Conservation (phyloP, 2,329 filamentous ascomycete species). For the Cladosporium sp. region DNA sequence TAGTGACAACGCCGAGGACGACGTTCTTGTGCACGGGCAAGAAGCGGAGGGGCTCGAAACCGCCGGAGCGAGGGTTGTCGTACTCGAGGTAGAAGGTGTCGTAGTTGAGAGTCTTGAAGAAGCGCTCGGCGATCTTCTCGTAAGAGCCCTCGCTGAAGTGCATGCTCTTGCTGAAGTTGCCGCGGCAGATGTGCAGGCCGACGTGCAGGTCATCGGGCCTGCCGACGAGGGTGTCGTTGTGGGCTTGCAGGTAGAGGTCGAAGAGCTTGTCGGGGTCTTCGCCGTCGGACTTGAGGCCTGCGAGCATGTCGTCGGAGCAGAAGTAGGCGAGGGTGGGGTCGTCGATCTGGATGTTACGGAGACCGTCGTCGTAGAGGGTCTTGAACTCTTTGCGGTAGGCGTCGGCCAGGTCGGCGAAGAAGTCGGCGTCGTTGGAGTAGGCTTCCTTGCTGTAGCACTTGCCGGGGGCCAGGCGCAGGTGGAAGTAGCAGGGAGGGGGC, state of each 20-base stretch:
- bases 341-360: slow-evolving; percentile 36
- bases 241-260: slow-evolving; percentile 34
- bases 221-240: slow-evolving; percentile 34
- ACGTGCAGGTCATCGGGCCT: slow-evolving; percentile 34
- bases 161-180: slow-evolving; percentile 37
- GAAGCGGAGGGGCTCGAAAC: slow-evolving; percentile 37
- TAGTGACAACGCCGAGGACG: slow-evolving; percentile 36
- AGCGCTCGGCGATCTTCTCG: slow-evolving; percentile 34
- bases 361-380: slow-evolving; percentile 32
- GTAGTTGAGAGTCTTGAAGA: slow-evolving; percentile 37
- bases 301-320: slow-evolving; percentile 35
- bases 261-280: slow-evolving; percentile 35
- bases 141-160: slow-evolving; percentile 37
- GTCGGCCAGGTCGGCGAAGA: slow-evolving; percentile 34
- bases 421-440: slow-evolving; percentile 32
- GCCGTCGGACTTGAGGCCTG: slow-evolving; percentile 31
- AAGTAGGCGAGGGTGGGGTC: slow-evolving; percentile 38
- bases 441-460: slow-evolving; percentile 33
- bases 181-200: slow-evolving; percentile 37
- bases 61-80: slow-evolving; percentile 35
- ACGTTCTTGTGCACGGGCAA: slow-evolving; percentile 37
- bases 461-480: slow-evolving; percentile 33
- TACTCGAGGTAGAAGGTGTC: slow-evolving; percentile 40
- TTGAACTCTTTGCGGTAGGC: slow-evolving; percentile 35
- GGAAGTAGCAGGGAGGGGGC: slow-evolving; percentile 36